These are phyloP conservation scores for Backusella sp. DNA, from an alignment of 192 early-diverging fungal genomes.

Conservation along the genomic window DNA sequence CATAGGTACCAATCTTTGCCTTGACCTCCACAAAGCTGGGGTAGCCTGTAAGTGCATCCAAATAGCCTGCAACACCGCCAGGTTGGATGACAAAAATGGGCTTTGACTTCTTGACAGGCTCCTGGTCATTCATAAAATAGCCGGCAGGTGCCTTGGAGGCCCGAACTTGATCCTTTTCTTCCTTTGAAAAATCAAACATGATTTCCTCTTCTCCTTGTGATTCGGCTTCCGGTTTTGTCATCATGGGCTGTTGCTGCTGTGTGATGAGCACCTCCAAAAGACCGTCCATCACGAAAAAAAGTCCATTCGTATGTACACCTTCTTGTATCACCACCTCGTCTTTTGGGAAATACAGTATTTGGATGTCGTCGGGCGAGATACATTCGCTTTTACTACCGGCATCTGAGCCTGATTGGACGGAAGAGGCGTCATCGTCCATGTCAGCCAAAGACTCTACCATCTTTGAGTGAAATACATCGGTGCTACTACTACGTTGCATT, in stretches of 20 bases:
- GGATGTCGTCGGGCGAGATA: conserved; percentile 53
- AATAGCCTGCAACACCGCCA: conserved; percentile 90
- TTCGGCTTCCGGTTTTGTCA: not conserved
- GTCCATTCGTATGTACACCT: conserved; percentile 77
- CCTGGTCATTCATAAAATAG: not conserved
- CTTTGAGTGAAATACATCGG: not conserved
- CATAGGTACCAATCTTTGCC: conserved; percentile 77
- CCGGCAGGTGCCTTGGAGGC: conserved; percentile 30
- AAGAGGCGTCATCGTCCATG: conserved; percentile 8
- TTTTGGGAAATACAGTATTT: conserved; percentile 72
- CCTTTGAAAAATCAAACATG: not conserved
- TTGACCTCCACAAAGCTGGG: conserved; percentile 84
- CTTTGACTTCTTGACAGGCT: conserved; percentile 15
- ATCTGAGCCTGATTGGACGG: conserved; percentile 12
- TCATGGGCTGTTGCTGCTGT: conserved; percentile 3
- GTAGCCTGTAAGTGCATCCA: conserved; percentile 89
- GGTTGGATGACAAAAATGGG: conserved; percentile 75
- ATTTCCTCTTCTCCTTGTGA: not conserved
- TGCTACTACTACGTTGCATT: not conserved
- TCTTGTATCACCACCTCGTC: conserved; percentile 74
- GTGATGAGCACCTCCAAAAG: conserved; percentile 69
- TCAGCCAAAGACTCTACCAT: not conserved
- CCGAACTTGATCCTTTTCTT: not conserved
- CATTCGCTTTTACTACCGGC: not conserved
- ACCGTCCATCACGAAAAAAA: conserved; percentile 96